Evolutionary conservation across 1,284 basidiomycete species (phyloP), one percentile per base, ranked within the genome.

Genomic region (Ganoderma boninense): DNA sequence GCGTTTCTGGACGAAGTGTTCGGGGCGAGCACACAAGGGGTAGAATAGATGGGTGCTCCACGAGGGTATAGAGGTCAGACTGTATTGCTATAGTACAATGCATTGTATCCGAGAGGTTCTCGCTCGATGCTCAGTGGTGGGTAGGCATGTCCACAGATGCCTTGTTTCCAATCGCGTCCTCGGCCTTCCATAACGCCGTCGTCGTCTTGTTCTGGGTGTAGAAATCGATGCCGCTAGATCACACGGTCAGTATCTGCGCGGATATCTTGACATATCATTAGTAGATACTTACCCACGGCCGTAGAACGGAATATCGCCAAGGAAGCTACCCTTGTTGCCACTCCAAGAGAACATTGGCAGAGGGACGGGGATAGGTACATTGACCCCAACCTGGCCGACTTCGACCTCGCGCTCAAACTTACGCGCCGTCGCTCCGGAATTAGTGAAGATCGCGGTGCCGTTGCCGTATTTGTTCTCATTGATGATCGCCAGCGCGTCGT

Each of bases 381-480:
- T 99, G 82, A 99, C 90, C 57, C 96, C 96, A 77, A 97, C 89
- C 83, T 99, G 96, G 56, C 97, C 97, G 64, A 96, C 92, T 73
- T 98, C 95, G 71, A 97, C 92, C 70, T 92, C 88, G 60, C 87
- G 88, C 84, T 99, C 97, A 75, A 98, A 99, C 82, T 95, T 95
- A 71, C 97, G 91, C 26, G 96, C 97, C 8, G 96, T 96, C 42
- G 97, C 94, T n/a, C 97, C 97, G 62, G 94, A 96, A 83, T 97
- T 95, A 42, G 97, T 99, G 82, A 98, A 99, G 79, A 98, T 96
- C 29, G 96, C 95, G n/a, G 96, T 91, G 40, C 97, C 97, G 80
- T 99, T 99, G 2, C 97, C 95, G 79, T 95, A 98, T 78, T 84
- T 87, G 84, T 98, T 98, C 67, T 85, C 83, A 83, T 98, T 98